Percentiles rank a stretch among this genome's conserved stretches.
Conservation (phyloP, 208 protist genomes). For the Crithidia mellificae region DNA sequence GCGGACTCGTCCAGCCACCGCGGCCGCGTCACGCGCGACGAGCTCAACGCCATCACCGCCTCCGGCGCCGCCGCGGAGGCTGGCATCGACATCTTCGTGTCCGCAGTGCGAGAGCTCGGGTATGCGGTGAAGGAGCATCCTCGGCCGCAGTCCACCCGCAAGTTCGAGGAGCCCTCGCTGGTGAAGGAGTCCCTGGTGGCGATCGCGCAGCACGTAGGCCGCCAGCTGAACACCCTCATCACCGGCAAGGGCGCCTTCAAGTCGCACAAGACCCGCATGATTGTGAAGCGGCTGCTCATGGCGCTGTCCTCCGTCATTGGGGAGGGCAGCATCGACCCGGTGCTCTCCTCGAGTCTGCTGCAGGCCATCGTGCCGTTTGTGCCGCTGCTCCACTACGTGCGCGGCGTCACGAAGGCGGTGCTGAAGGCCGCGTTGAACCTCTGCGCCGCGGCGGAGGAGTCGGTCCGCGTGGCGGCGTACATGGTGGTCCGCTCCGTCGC, state of each 20-base stretch:
- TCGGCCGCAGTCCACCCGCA: slow-evolving; percentile 62
- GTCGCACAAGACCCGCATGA: slow-evolving; percentile 71
- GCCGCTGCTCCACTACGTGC: slow-evolving; percentile 87
- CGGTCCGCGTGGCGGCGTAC: slow-evolving; percentile 84
- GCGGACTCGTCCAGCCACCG: slow-evolving; percentile 24
- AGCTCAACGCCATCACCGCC: slow-evolving; percentile 51
- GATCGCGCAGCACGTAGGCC: slow-evolving; percentile 60
- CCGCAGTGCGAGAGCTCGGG: slow-evolving; percentile 77
- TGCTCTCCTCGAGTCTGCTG: slow-evolving; percentile 67
- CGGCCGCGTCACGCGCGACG: slow-evolving; percentile 56
- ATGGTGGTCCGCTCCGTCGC: slow-evolving; percentile 87
- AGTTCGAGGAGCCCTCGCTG: slow-evolving; percentile 89
- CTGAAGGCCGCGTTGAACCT: slow-evolving; percentile 72
- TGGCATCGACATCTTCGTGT: slow-evolving; percentile 80
- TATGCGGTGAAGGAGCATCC: slow-evolving; percentile 76
- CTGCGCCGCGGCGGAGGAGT: slow-evolving; percentile 76
- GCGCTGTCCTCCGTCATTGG: slow-evolving; percentile 62
- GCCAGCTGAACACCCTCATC: slow-evolving; percentile 72
- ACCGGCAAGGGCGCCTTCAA: slow-evolving; percentile 84
- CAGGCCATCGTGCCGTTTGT: slow-evolving; percentile 84
- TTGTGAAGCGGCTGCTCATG: slow-evolving; percentile 77
- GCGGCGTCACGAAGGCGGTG: slow-evolving; percentile 78
- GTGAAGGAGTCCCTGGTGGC: slow-evolving; percentile 84
- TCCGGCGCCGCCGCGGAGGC: slow-evolving; percentile 44
- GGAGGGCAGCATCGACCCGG: slow-evolving; percentile 64